Evolutionary conservation across 192 early-diverging fungal species (phyloP), one percentile per base, ranked within the genome.

Genomic region (Mortierella claussenii): DNA sequence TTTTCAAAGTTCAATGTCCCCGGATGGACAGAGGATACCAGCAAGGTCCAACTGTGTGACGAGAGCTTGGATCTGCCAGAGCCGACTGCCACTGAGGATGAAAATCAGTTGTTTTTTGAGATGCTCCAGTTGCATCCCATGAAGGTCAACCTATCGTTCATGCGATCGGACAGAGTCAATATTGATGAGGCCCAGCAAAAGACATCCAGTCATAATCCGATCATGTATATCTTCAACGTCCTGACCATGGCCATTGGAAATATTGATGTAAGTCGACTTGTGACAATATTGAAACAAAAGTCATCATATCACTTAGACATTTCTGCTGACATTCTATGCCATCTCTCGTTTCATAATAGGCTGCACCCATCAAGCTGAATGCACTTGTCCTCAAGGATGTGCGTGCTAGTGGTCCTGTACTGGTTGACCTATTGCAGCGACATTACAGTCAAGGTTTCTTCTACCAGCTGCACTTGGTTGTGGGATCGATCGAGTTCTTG

Each of bases 231-330:
- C 32, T 82, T 89, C 55, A 92, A 94, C 56, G 86, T 97, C n/a
- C 83, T 99, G 33, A 98, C 96, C 0, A 96, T 96, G 95, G 96
- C 97, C 12, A 89, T 99, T 46, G 98, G 96, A 60, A 99, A 99
- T 59, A 92, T 99, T 63, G 94, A 98, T 81, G 90, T 92, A 71
- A 78, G 87, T 79, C 11, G 17, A 40, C 37, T 40, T 40, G 37
- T 40, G 33, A 13, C 13, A 40, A 13, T 40, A 40, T 40, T 7
- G 7, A 40, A 40, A 40, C 15, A 63, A 7, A 3, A 18, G 18
- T 43, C 0, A n/a, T 73, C 28, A n/a, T n/a, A n/a, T n/a, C n/a
- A n/a, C n/a, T n/a, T n/a, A n/a, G n/a, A n/a, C n/a, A n/a, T n/a
- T n/a, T n/a, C n/a, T n/a, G n/a, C n/a, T n/a, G n/a, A n/a, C n/a